Base-by-base conservation (phyloP, 176 grass and related monocot genomes). In the Eragrostis nindensis region DNA sequence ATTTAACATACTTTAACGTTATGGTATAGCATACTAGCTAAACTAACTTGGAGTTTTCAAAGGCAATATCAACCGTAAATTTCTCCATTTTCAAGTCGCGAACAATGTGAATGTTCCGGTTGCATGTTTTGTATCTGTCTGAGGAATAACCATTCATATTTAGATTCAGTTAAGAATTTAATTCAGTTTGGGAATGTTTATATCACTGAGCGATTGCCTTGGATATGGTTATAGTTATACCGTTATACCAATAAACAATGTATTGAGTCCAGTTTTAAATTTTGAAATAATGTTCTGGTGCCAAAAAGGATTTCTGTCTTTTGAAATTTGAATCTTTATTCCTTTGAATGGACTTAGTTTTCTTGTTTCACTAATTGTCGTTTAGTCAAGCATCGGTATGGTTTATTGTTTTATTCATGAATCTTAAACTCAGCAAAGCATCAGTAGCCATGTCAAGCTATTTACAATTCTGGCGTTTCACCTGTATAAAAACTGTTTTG, bases 311-410 rank as follows among this genome's bases (percentile, higher is more conserved):
- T 56, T 18, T 45, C 11, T 43, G 17, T 40, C n/a, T 29, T 78
- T 84, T 62, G 0, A 50, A 49, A 64, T 52, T 30, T 65, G 22
- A 36, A 36, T 36, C 2, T 36, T 36, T 52, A 25, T 62, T 45
- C 44, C 27, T 14, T 53, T 29, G 9, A 42, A 62, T 49, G 43
- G 61, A 38, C 29, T 62, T 53, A 43, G 1, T 71, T 73, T 78
- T 85, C 5, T 45, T 44, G 7, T 79, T 78, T 48, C 66, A 73
- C 17, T 18, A 30, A 29, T 77, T n/a, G 61, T 66, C 50, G 39
- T 65, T 38, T 65, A 49, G 26, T 79, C 62, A 41, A 3, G 11
- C 7, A 26, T 15, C 21, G n/a, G 5, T 53, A 1, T 66, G 29
- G 62, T 21, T 32, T 62, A 7, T 18, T 46, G 2, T 18, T 60